These are phyloP conservation scores for Mychonastes homosphaera DNA, from an alignment of 139 green algal species.

Conservation along the genomic window DNA sequence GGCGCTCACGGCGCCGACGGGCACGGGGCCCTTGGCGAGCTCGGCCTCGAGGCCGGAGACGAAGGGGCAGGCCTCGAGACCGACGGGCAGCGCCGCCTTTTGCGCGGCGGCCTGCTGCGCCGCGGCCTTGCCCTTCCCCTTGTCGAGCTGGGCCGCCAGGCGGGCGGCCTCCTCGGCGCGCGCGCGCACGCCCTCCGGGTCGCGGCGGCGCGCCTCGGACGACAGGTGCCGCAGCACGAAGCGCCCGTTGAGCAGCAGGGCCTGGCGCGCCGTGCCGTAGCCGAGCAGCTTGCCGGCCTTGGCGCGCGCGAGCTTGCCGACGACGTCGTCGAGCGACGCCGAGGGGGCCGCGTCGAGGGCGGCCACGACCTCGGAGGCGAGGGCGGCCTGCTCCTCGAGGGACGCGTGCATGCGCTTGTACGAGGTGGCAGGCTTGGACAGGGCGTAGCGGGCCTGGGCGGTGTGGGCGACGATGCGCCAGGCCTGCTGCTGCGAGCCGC, in stretches of 20 bases:
- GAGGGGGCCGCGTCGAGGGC: slow-evolving; percentile 27
- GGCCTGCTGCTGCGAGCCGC: neutral
- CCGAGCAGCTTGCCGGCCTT: slow-evolving; percentile 51
- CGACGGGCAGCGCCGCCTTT: neutral
- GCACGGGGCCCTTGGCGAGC: slow-evolving; percentile 26
- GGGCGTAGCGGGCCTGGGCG: slow-evolving; percentile 22
- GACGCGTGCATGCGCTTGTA: slow-evolving; percentile 45
- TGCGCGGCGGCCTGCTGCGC: slow-evolving; percentile 1
- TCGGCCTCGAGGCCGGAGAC: slow-evolving; percentile 23
- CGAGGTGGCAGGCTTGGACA: slow-evolving; percentile 15
- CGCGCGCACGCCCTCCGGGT: no score
- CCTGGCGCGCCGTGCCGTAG: slow-evolving; percentile 44
- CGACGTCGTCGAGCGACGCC: slow-evolving; percentile 48
- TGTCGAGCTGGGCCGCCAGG: slow-evolving; percentile 11
- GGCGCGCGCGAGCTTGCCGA: slow-evolving; percentile 48
- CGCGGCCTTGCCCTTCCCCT: slow-evolving; percentile 29
- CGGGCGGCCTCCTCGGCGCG: slow-evolving; percentile 1
- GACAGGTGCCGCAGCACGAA: slow-evolving; percentile 63
- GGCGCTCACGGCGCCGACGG: slow-evolving; percentile 13
- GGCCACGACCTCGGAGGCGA: slow-evolving; percentile 21
- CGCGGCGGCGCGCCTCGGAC: neutral
- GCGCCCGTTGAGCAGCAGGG: slow-evolving; percentile 59
- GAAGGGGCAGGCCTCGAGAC: slow-evolving; percentile 20
- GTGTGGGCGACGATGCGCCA: slow-evolving; percentile 16
- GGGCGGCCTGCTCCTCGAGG: slow-evolving; percentile 42